Evolutionary conservation across 1,139 yeast genomes (phyloP), one percentile per base, ranked within the genome.

Genomic region (Geotrichum reessii): DNA sequence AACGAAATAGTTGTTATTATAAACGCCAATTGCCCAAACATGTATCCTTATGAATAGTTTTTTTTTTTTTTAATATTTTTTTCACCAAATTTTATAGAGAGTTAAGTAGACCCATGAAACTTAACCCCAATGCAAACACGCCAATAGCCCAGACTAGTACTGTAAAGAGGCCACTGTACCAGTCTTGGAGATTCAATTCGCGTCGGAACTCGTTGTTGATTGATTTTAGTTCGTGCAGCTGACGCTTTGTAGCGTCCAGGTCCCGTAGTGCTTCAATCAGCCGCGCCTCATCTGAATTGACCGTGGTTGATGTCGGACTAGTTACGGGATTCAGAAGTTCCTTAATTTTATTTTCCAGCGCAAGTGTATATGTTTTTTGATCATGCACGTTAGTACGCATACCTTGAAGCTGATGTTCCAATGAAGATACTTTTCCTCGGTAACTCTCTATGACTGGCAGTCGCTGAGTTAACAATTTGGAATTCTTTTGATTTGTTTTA

Each of bases 41-140:
- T 7, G 25, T 42, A 17, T 11, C 27, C 53, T 11, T 37, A 8
- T 40, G 22, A 25, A 24, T 24, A 24, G 25, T 14, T n/a, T 21
- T 24, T 25, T n/a, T 47, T 17, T 17, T n/a, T 17, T 25, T 19
- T 42, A 40, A 17, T 19, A 1, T 27, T 31, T 21, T 31, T 33
- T 14, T 28, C 12, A 7, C 21, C n/a, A 28, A 66, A 52, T 65
- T 61, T 7, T 65, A 53, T n/a, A 64, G 51, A 22, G 64, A 61
- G 60, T 66, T 66, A 31, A 66, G 55, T n/a, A 64, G n/a, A 28
- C 66, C 53, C 69, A 67, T 64, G 52, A 66, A 56, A 21, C 67
- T 61, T 21, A 66, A 59, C 14, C 71, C 71, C 3, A 66, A 48
- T 12, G 66, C 58, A n/a, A 66, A 67, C 12, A 67, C 69, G 7